These are phyloP conservation scores for Crataegus laevigata DNA, from an alignment of 306 rosid genomes.

Conservation along the genomic window DNA sequence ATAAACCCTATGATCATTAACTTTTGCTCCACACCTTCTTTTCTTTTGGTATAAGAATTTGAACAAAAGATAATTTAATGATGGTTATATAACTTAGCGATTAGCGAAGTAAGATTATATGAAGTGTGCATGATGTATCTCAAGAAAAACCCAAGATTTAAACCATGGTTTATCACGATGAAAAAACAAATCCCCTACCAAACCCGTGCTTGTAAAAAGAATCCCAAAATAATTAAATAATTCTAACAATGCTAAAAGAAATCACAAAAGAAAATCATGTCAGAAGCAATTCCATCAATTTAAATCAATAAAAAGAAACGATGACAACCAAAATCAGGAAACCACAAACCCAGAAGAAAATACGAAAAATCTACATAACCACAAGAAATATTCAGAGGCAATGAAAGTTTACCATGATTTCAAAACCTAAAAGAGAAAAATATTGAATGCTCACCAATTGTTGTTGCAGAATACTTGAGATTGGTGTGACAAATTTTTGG, in stretches of 20 bases:
- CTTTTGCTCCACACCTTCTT: neutral
- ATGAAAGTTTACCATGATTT: neutral
- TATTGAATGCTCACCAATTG: neutral
- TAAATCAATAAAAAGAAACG: neutral
- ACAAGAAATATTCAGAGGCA: neutral
- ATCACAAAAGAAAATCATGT: neutral
- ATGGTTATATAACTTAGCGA: neutral
- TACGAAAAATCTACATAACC: neutral
- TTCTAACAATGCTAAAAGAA: neutral
- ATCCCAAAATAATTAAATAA: neutral
- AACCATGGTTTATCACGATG: too few species aligned
- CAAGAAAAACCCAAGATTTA: neutral
- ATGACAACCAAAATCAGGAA: neutral
- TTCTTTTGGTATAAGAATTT: neutral
- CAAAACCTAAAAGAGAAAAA: neutral
- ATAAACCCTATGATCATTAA: neutral
- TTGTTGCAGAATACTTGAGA: neutral
- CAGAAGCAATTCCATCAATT: neutral
- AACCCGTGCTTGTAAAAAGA: too few species aligned
- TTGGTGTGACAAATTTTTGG: neutral
- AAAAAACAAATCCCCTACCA: too few species aligned
- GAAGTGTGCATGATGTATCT: neutral
- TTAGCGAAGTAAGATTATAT: neutral
- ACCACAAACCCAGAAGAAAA: neutral
- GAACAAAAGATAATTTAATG: neutral